Base-by-base conservation (phyloP, 345 rosid species). In the Ceriops tagal region DNA sequence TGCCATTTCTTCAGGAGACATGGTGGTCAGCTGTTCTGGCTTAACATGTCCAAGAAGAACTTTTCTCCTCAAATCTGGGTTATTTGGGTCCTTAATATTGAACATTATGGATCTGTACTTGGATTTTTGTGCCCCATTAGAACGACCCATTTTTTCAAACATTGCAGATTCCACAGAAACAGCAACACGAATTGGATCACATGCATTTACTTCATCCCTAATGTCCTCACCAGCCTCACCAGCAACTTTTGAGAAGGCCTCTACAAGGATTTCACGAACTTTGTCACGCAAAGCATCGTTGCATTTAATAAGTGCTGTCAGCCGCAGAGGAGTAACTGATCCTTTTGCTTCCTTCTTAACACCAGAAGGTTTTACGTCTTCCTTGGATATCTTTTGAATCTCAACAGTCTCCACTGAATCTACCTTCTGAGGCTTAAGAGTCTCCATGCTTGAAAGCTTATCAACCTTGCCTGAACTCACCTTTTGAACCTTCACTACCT, bases 21-120 rank as follows among this genome's bases (percentile, higher is more conserved):
- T 71, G n/a, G 81, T 75, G 58, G 87, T 69, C 55, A 96, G 89
- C 79, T 68, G 84, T 80, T 88, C 96, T 6, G 99, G 93, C 64
- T 85, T 71, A 28, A 96, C 85, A 71, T 85, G 83, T 64, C 99
- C 98, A 3, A 92, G 83, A 53, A 96, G 98, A 75, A 96, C 93
- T 76, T 81, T 92, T 71, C 96, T 92, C 76, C 99, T 86, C 37
- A 96, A 77, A 82, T 96, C 99, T 0, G 93, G 98, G 80, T 92
- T 96, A 46, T 92, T 92, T 47, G 78, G 71, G 37, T 96, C 99
- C 83, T 86, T 92, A 57, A 95, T 67, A 83, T 92, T 95, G 91
- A 92, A 95, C 90, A 92, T 85, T 64, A 95, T 86, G 58, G 99
- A 95, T 70, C 99, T 82, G 82, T 95, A 92, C 83, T 90, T 95